Evolutionary conservation across 768 basidiomycete genomes (phyloP).

Genomic region (Sutorius australiensis): DNA sequence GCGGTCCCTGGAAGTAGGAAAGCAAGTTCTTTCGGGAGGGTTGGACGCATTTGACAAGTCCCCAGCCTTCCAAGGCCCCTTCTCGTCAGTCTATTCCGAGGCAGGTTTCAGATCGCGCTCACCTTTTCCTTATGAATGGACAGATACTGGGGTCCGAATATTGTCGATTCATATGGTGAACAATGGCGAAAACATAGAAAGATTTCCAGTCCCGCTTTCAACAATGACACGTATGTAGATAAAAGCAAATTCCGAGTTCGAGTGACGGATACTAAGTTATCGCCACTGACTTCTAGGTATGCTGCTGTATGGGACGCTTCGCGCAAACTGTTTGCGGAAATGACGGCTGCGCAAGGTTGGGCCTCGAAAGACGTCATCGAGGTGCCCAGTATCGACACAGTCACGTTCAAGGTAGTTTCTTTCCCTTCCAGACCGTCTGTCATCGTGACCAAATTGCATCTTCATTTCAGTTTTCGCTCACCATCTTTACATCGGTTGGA

Average conservation of each 20-base stretch:
- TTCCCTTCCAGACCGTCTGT: no score
- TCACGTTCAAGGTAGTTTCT: conserved; percentile 8
- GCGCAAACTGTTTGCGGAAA: conserved; percentile 11
- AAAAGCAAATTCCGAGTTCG: neutral
- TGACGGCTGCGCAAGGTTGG: conserved; percentile 13
- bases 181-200: conserved; percentile 21
- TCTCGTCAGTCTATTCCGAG: neutral
- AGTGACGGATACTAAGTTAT: neutral
- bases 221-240: conserved; percentile 17
- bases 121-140: neutral
- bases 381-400: conserved; percentile 3
- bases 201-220: conserved; percentile 16
- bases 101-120: neutral
- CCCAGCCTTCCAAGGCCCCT: neutral
- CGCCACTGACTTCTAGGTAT: conserved; percentile 1
- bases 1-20: conserved; percentile 16
- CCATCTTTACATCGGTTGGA: conserved; percentile 17
- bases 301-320: conserved; percentile 13
- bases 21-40: conserved; percentile 8
- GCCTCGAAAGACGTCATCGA: conserved; percentile 7
- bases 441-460: neutral
- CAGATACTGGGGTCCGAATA: conserved; percentile 22
- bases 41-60: neutral
- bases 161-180: conserved; percentile 10
- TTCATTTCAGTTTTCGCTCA: conserved; percentile 12